phyloP scores from a whole-genome alignment of 495 filamentous ascomycete species.

The Penicillium canariense region DNA sequence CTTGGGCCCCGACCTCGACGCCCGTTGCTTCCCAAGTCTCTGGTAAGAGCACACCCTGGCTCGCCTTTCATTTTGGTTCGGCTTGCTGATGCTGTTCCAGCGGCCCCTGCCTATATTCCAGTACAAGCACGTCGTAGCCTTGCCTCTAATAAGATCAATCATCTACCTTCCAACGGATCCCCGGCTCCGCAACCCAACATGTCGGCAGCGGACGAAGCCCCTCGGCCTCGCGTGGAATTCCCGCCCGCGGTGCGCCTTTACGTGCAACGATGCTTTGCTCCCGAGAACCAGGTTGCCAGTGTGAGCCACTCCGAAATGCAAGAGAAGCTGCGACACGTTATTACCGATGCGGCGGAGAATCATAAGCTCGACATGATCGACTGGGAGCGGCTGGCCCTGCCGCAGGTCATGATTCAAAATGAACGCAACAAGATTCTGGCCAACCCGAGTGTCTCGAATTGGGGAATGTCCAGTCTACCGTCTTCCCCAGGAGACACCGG shows the following conservation, averaged over 20 bases:
- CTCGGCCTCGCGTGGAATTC: constrained; percentile 60
- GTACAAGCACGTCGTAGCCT: constrained; percentile 52
- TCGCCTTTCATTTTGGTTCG: background rate
- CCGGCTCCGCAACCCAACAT: constrained; percentile 12
- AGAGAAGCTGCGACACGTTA: constrained; percentile 77
- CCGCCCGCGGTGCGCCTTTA: constrained; percentile 74
- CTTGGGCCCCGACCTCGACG: constrained; percentile 32
- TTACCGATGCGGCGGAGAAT: constrained; percentile 71
- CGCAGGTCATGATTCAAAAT: constrained; percentile 77
- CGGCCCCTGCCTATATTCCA: constrained; percentile 48
- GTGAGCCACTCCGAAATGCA: constrained; percentile 72
- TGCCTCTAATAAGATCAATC: constrained; percentile 22
- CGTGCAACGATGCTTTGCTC: constrained; percentile 79
- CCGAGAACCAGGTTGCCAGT: constrained; percentile 62
- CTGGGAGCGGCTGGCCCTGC: constrained; percentile 82
- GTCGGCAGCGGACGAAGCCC: constrained; percentile 20
- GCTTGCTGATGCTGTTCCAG: constrained; percentile 19
- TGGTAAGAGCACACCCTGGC: constrained; percentile 28
- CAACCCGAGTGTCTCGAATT: constrained; percentile 38
- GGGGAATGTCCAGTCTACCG: constrained; percentile 30
- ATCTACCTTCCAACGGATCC: constrained; percentile 28
- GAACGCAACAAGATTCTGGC: constrained; percentile 57
- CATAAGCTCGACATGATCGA: constrained; percentile 66
- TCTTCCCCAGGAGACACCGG: constrained; percentile 32
- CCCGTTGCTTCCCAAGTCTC: constrained; percentile 25